These are phyloP conservation scores for Discostella pseudostelligera DNA, from an alignment of 108 stramenopile genomes.

Conservation along the genomic window DNA sequence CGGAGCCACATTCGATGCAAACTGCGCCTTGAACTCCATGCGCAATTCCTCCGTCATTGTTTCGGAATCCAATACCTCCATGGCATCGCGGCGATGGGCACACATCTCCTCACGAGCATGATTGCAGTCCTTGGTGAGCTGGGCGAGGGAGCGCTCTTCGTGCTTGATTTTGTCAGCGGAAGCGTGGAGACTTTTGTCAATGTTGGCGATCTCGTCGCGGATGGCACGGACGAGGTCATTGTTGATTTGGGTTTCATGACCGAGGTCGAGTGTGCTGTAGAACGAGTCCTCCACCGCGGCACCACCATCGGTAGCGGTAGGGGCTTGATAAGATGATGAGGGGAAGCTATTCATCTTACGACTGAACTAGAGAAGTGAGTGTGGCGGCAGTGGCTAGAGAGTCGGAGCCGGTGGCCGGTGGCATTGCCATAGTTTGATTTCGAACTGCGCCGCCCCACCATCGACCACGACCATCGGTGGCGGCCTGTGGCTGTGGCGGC, in stretches of 20 bases:
- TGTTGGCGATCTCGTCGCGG: conserved; percentile 42
- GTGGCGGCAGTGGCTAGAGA: background rate
- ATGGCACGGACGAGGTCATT: conserved; percentile 51
- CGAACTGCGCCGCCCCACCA: no score
- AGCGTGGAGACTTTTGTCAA: conserved; percentile 26
- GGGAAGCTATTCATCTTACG: conserved; percentile 7
- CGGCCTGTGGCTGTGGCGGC: no score
- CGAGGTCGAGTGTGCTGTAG: conserved; percentile 20
- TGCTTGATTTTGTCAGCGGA: conserved; percentile 5
- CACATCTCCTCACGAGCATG: conserved; percentile 42
- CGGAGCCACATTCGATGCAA: conserved; percentile 17
- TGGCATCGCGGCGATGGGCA: conserved; percentile 33
- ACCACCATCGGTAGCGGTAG: background rate
- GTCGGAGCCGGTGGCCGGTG: background rate
- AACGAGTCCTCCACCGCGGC: conserved; percentile 8
- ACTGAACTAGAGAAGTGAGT: background rate
- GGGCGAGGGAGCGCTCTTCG: conserved; percentile 45
- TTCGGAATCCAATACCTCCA: conserved; percentile 27
- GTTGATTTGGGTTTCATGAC: conserved; percentile 33
- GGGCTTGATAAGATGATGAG: background rate
- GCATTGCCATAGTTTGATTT: background rate
- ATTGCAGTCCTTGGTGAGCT: conserved; percentile 45
- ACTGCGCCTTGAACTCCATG: conserved; percentile 22
- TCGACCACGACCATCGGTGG: no score
- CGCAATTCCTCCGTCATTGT: conserved; percentile 36